Evolutionary conservation across 768 basidiomycete species (phyloP), one percentile per base, ranked within the genome.

Genomic region (Cubamyces lactineus): DNA sequence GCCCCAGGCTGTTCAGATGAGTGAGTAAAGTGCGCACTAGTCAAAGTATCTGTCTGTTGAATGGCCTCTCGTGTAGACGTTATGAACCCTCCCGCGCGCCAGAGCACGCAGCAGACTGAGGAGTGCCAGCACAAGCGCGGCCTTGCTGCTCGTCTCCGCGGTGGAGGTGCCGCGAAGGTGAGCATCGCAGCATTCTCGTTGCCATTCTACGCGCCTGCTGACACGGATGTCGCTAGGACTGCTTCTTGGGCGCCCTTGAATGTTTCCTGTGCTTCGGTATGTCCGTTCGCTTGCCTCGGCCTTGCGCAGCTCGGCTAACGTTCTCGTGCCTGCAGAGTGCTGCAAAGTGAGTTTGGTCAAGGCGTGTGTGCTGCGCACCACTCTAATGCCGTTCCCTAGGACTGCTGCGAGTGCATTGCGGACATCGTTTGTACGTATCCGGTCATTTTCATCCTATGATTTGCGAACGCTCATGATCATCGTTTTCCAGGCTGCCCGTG

Each of bases 181-280:
- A 55, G 65, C 39, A 3, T 51, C 42, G 3, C 26, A 30, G 19
- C 15, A 42, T 2, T 15, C 13, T 30, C 34, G 28, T 28, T 8
- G 30, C 26, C 42, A 51, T 52, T 41, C 30, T 28, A 2, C 30
- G 11, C 16, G 17, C 12, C 6, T 41, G 34, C 53, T 57, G 16
- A 57, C 21, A 17, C 19, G n/a, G 5, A 34, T 23, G 38, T 59
- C 21, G n/a, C 45, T 47, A 90, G 88, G 87, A 89, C 71, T 90
- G 87, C 72, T 82, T 88, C 76, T 55, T 91, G 26, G 86, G 79
- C 19, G 54, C 82, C 17, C 6, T 88, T 39, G 84, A 79, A 28
- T 89, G 87, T 70, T 91, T 89, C 82, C 67, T 91, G 23, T 91
- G 89, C 76, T 91, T 84, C 71, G 88, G 86, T 87, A 64, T 67